These are phyloP conservation scores for Cutaneotrichosporon arboriforme DNA, from an alignment of 1,284 basidiomycete genomes.

Conservation along the genomic window DNA sequence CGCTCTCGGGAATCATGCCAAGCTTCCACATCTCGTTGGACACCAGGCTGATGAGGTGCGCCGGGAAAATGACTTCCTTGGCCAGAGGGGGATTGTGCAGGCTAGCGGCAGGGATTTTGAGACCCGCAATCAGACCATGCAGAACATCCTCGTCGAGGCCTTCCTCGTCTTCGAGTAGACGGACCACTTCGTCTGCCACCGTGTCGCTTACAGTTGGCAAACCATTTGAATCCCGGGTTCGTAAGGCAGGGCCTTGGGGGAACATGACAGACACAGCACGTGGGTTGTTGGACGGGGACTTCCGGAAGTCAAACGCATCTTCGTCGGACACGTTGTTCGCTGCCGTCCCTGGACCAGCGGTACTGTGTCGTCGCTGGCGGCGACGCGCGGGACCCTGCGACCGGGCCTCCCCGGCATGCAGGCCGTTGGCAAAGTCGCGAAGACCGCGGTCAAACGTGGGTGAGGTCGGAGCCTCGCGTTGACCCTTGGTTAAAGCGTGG, in stretches of 20 bases:
- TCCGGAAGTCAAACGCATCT: constrained; percentile 50
- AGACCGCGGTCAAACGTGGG: constrained; percentile 55
- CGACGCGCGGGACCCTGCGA: constrained; percentile 44
- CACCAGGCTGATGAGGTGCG: constrained; percentile 95
- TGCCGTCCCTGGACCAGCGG: constrained; percentile 27
- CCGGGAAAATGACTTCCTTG: constrained; percentile 98
- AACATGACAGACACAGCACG: constrained; percentile 85
- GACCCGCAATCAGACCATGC: constrained; percentile 78
- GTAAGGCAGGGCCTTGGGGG: constrained; percentile 63
- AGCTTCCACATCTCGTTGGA: constrained; percentile 99
- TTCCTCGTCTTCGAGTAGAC: constrained; percentile 85
- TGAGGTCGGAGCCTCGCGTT: constrained; percentile 59
- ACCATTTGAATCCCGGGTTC: constrained; percentile 61
- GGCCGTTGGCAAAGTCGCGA: constrained; percentile 58
- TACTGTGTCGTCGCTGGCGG: constrained; percentile 51
- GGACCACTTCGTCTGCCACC: constrained; percentile 89
- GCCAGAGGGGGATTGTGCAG: constrained; percentile 84
- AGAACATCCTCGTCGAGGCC: constrained; percentile 91
- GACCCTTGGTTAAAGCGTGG: constrained; percentile 65
- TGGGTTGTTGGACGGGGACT: constrained; percentile 66
- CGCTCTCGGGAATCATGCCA: constrained; percentile 92
- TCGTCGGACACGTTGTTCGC: constrained; percentile 8
- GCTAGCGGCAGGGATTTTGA: constrained; percentile 90
- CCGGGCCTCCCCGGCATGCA: constrained; percentile 49
- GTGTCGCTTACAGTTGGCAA: constrained; percentile 74